These are phyloP conservation scores for Acanthamoeba castellanii DNA, from an alignment of 208 protist genomes.

Conservation along the genomic window DNA sequence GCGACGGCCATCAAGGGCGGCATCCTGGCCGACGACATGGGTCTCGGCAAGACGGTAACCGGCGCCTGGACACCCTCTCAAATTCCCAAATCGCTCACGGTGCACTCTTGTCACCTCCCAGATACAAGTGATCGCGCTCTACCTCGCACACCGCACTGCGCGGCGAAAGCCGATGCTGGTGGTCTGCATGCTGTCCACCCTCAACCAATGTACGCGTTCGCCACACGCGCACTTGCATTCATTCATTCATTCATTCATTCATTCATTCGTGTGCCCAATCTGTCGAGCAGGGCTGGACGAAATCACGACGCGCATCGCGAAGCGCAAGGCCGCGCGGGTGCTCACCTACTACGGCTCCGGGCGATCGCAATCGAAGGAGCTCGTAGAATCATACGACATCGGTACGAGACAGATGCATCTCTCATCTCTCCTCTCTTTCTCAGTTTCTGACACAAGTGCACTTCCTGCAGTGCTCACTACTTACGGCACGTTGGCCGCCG, in stretches of 20 bases:
- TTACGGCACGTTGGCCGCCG: slow-evolving; percentile 37
- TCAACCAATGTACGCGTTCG: slow-evolving; percentile 9
- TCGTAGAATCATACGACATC: neutral
- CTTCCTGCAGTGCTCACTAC: slow-evolving; percentile 15
- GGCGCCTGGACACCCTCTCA: neutral
- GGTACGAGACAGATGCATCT: neutral
- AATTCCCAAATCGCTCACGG: neutral
- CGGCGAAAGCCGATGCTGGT: neutral
- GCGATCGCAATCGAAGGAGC: neutral
- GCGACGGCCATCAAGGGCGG: slow-evolving; percentile 7
- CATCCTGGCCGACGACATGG: slow-evolving; percentile 72
- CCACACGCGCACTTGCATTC: no score
- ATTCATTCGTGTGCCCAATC: no score
- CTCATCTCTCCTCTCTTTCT: neutral
- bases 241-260: no score
- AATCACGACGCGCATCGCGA: neutral
- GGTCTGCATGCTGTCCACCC: slow-evolving; percentile 25
- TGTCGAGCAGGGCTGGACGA: neutral
- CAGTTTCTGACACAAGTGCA: neutral
- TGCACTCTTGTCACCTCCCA: neutral
- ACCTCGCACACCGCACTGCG: neutral
- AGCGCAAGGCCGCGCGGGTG: neutral
- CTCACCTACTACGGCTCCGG: neutral
- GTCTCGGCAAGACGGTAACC: slow-evolving; percentile 64
- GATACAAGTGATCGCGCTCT: slow-evolving; percentile 32